A percentile compares a stretch with the other conserved stretches of the same genome.
Conservation (phyloP, 2,329 filamentous ascomycete species). For the Myriosclerotinia duriaeana region DNA sequence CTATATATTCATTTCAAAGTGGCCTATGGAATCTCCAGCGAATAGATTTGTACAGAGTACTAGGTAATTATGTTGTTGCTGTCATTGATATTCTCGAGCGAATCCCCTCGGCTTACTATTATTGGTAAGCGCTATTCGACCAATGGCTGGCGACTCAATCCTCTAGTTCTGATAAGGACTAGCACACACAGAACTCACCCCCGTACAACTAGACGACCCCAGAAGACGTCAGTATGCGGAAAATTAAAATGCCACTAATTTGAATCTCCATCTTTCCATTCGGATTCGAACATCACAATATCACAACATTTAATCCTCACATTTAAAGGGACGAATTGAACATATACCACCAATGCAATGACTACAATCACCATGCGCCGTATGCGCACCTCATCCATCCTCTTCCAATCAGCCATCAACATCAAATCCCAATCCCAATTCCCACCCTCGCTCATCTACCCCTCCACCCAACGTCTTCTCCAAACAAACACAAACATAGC, state of each 20-base stretch:
- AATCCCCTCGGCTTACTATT: neutral
- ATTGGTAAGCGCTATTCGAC: slow-evolving; percentile 6
- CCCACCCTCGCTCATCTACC: slow-evolving; percentile 37
- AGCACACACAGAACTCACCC: neutral
- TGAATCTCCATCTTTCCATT: neutral
- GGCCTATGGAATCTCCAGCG: neutral
- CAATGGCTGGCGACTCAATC: neutral
- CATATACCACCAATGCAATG: slow-evolving; percentile 32
- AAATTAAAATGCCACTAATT: slow-evolving; percentile 17
- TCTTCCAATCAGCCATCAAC: slow-evolving; percentile 30
- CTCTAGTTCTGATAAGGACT: neutral
- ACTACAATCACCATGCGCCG: slow-evolving; percentile 32
- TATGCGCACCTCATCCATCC: slow-evolving; percentile 33
- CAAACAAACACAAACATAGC: slow-evolving; percentile 42
- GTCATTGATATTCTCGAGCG: neutral
- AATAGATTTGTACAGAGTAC: slow-evolving; percentile 1
- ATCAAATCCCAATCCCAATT: slow-evolving; percentile 35
- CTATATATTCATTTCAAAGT: neutral
- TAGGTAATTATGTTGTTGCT: neutral
- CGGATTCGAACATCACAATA: neutral
- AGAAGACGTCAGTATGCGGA: slow-evolving; percentile 18
- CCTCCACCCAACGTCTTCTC: slow-evolving; percentile 42
- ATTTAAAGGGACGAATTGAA: neutral
- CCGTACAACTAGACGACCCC: neutral
- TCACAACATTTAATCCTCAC: neutral